A percentile compares a stretch with the other conserved stretches of the same genome.
Conservation (phyloP, 805 yeast species). For the Saturnispora gosingensis region DNA sequence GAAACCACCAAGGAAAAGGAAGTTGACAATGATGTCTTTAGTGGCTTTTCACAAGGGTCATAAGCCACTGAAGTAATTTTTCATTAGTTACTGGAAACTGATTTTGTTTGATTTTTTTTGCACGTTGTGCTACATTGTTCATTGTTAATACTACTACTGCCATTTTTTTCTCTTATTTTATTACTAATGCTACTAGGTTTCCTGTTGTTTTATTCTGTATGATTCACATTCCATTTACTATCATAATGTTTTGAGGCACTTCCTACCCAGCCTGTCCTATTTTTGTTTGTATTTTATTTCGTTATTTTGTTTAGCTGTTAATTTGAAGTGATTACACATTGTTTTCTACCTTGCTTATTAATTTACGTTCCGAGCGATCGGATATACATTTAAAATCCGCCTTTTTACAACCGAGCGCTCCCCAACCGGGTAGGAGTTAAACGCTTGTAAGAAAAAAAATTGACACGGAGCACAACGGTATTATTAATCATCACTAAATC, state of each 20-base stretch:
- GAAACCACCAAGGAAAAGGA: slow-evolving; percentile 3
- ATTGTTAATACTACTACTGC: neutral
- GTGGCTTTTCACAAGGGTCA: slow-evolving; percentile 41
- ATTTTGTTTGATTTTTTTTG: neutral
- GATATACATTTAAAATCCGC: neutral
- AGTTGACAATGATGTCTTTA: slow-evolving; percentile 27
- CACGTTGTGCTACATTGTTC: neutral
- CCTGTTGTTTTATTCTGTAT: neutral
- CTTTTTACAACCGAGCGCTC: neutral
- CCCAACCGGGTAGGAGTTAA: neutral
- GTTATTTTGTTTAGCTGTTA: neutral
- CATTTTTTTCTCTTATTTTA: neutral
- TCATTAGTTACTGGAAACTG: neutral
- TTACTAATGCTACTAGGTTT: neutral
- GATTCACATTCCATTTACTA: neutral
- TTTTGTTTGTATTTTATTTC: neutral
- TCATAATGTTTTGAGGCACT: neutral
- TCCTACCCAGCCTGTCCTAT: neutral
- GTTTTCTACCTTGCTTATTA: neutral
- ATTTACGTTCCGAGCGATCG: neutral
- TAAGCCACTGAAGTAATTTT: slow-evolving; percentile 6
- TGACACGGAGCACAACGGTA: neutral
- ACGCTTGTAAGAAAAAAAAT: neutral
- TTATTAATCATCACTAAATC: neutral
- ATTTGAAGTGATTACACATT: neutral